phyloP scores from a whole-genome alignment of 352 stramenopile genomes.

The Pythium vanterpoolii region DNA sequence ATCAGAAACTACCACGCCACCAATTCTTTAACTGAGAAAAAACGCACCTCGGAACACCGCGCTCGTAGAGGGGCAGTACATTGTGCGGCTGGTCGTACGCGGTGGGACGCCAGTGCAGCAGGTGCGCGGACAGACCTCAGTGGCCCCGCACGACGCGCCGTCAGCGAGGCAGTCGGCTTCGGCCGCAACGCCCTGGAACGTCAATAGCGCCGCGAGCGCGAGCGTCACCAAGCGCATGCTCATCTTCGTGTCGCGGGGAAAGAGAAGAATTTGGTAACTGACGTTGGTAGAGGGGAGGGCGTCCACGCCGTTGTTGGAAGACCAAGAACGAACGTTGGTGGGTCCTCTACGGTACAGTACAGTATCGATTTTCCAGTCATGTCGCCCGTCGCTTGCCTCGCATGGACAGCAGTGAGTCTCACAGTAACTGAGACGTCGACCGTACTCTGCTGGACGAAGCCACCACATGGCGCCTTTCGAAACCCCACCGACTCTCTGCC shows the following conservation, averaged over 20 bases:
- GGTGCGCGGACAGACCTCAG: conserved; percentile 3
- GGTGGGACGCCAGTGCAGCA: conserved; percentile 14
- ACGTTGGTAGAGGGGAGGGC: neutral
- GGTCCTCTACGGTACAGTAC: conserved; percentile 3
- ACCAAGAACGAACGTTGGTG: neutral
- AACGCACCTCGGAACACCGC: conserved; percentile 8
- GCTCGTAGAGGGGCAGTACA: conserved; percentile 5
- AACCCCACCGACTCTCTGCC: conserved; percentile 6
- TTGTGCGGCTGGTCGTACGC: neutral
- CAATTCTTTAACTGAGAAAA: neutral
- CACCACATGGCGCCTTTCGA: conserved; percentile 1
- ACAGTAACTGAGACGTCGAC: neutral
- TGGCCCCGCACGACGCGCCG: conserved; percentile 5
- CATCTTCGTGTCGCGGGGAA: conserved; percentile 1
- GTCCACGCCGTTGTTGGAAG: neutral
- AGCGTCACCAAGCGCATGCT: conserved; percentile 2
- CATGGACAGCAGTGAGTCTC: neutral
- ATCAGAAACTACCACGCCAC: neutral
- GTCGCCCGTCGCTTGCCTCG: neutral
- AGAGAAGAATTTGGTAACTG: conserved; percentile 9
- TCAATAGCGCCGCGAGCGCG: conserved; percentile 4
- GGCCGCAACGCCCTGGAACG: neutral
- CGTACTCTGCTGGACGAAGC: neutral
- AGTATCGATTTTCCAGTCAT: no score
- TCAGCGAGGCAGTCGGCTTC: conserved; percentile 20